Evolutionary conservation across 2,329 filamentous ascomycete genomes (phyloP).

Genomic region (Cordyceps pruinosa): DNA sequence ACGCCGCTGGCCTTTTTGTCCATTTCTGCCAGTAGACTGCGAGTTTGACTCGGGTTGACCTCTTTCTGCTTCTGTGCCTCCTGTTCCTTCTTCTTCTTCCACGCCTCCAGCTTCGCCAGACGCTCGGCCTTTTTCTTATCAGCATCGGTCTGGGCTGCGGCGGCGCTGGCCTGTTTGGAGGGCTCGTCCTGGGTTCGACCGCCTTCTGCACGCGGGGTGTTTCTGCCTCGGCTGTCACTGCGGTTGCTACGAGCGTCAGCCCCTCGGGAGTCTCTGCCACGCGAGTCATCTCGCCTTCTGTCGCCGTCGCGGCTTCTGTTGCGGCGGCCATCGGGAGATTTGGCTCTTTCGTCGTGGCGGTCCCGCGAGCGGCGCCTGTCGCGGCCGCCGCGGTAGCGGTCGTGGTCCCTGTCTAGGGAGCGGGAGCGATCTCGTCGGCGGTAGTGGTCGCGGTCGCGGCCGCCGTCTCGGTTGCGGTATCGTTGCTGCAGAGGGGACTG

Average conservation of each 20-base stretch:
- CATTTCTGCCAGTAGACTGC: constrained; percentile 65
- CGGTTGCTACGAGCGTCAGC: constrained; percentile 64
- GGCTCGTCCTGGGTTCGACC: not conserved
- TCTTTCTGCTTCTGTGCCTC: constrained; percentile 67
- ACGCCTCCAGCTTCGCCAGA: constrained; percentile 75
- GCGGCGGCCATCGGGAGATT: constrained; percentile 53
- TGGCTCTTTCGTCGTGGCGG: constrained; percentile 50
- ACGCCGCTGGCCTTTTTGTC: constrained; percentile 56
- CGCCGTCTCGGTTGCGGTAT: constrained; percentile 47
- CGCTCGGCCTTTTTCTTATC: constrained; percentile 70
- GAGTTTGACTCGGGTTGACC: constrained; percentile 56
- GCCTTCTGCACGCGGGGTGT: constrained; percentile 27
- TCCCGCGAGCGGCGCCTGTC: constrained; percentile 62
- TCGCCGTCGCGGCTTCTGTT: constrained; percentile 60
- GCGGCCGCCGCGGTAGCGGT: constrained; percentile 55
- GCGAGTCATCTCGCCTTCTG: constrained; percentile 68
- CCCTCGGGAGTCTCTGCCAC: constrained; percentile 59
- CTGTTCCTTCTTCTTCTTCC: constrained; percentile 84
- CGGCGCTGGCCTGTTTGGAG: constrained; percentile 32
- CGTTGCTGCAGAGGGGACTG: constrained; percentile 41
- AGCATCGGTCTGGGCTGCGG: constrained; percentile 54
- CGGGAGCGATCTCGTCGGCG: constrained; percentile 59
- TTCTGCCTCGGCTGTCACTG: constrained; percentile 53
- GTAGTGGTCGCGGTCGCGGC: constrained; percentile 47
- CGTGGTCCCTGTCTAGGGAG: constrained; percentile 57